A percentile compares a stretch with the other conserved stretches of the same genome.
Conservation (phyloP, 78 protist genomes). For the Goniomonas avonlea region DNA sequence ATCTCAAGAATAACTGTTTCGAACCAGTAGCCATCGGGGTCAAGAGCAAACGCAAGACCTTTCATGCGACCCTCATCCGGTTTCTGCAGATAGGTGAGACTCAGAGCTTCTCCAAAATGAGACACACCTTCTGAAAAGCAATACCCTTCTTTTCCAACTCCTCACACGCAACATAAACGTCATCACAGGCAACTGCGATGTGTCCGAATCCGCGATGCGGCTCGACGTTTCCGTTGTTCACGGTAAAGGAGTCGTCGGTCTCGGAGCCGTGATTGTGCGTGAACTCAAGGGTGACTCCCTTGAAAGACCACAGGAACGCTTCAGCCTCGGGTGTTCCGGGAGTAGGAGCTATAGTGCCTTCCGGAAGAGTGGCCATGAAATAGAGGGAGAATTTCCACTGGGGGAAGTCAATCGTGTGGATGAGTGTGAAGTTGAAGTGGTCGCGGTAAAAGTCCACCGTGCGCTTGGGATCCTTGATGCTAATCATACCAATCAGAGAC, state of each 20-base stretch:
- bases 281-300: conserved; percentile 35
- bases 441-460: no score
- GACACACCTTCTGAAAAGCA: conserved; percentile 26
- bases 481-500: no score
- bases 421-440: no score
- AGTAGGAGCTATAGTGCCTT: background rate
- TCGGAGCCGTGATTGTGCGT: conserved; percentile 58
- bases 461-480: no score
- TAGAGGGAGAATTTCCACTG: conserved; percentile 33
- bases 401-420: no score
- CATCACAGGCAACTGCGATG: conserved; percentile 32
- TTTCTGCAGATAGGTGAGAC: background rate
- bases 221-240: conserved; percentile 29
- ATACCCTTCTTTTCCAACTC: conserved; percentile 6
- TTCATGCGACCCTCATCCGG: conserved; percentile 59
- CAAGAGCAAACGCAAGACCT: conserved; percentile 41
- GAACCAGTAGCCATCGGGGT: conserved; percentile 51
- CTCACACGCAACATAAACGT: conserved; percentile 40
- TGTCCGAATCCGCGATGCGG: conserved; percentile 41
- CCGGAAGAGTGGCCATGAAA: conserved; percentile 29
- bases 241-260: conserved; percentile 20
- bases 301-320: conserved; percentile 6
- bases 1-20: conserved; percentile 20
- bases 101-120: conserved; percentile 3
- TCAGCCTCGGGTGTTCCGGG: background rate